Conservation (phyloP, 306 rosid species). For the Hylodesmum podocarpum region DNA sequence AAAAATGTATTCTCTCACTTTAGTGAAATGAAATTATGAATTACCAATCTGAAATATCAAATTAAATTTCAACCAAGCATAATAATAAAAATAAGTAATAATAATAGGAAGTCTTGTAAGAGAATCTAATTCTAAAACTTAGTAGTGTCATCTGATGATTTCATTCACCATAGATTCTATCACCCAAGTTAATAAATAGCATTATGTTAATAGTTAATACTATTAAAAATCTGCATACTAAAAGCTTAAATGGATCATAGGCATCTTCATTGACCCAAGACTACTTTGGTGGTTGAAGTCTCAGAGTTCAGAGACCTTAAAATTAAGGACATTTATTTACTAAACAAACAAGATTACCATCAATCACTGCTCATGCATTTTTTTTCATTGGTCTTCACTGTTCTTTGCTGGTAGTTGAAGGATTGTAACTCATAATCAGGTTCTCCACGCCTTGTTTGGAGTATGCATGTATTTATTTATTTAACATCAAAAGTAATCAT, state of each 20-base stretch:
- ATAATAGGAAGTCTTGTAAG: not conserved
- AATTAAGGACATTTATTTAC: not conserved
- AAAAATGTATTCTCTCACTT: not conserved
- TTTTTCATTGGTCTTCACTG: not conserved
- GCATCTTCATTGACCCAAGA: not conserved
- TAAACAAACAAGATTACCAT: constrained; percentile 6
- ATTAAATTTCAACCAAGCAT: not conserved
- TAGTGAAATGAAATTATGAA: not conserved
- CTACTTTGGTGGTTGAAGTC: not conserved
- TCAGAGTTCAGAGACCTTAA: not conserved
- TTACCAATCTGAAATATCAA: not conserved
- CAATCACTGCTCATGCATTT: not conserved
- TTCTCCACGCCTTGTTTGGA: constrained; percentile 28
- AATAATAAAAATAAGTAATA: not conserved
- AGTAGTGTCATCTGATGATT: not conserved
- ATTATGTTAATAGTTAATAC: not conserved
- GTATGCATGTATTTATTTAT: constrained; percentile 7
- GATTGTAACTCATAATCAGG: constrained; percentile 29
- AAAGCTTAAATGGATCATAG: constrained; percentile 8
- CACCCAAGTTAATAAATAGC: not conserved
- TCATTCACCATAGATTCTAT: not conserved
- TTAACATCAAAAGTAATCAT: constrained; percentile 35
- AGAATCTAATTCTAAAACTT: not conserved
- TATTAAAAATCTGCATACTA: constrained; percentile 4
- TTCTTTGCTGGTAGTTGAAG: constrained; percentile 34